phyloP scores from a whole-genome alignment of 1,284 basidiomycete genomes.

The Puccinia polysora region DNA sequence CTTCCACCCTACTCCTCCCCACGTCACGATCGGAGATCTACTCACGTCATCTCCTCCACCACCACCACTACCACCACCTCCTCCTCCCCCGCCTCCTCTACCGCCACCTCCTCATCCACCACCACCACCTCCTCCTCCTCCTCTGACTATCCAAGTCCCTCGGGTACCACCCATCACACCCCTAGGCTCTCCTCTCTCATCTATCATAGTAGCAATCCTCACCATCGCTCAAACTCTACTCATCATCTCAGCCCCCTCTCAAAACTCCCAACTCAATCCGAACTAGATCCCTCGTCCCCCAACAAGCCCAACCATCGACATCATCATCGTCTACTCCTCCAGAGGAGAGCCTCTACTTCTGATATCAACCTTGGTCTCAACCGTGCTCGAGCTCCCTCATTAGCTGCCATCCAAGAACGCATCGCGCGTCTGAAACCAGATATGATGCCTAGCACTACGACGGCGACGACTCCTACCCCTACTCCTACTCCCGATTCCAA shows the following conservation, averaged over 20 bases:
- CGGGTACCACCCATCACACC: background rate
- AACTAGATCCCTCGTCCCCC: background rate
- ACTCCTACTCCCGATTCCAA: background rate
- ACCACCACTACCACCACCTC: background rate
- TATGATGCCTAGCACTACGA: background rate
- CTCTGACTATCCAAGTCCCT: no score
- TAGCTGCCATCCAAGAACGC: slow-evolving; percentile 37
- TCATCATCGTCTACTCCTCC: slow-evolving; percentile 6
- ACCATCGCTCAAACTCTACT: background rate
- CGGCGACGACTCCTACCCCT: background rate
- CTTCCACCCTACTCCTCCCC: background rate
- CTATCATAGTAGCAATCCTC: background rate
- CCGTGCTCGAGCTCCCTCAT: slow-evolving; percentile 22
- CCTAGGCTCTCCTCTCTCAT: background rate
- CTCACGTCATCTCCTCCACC: background rate
- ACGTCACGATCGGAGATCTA: slow-evolving; percentile 6
- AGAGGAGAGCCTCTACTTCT: slow-evolving; percentile 17
- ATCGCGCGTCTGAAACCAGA: slow-evolving; percentile 22
- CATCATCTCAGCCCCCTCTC: background rate
- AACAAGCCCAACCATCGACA: background rate
- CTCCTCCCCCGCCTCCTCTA: background rate
- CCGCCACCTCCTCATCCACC: background rate
- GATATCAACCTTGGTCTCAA: slow-evolving; percentile 30
- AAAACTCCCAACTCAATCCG: background rate
- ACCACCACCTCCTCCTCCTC: background rate